Evolutionary conservation across 2,329 filamentous ascomycete genomes (phyloP), one percentile per base, ranked within the genome.

Genomic region (Calonectria montana): DNA sequence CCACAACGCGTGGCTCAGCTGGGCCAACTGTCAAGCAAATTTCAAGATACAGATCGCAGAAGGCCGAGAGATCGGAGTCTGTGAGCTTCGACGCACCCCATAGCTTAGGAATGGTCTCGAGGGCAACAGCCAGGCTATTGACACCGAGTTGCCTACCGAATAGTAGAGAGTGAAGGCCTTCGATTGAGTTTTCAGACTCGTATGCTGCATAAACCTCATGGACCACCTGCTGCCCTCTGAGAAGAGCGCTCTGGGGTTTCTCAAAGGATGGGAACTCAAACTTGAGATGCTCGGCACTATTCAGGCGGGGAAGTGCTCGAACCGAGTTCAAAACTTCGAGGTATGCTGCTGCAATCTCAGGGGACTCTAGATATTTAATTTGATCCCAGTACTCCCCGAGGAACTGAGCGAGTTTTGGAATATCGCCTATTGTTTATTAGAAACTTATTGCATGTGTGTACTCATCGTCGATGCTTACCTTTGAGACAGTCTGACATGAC

Each of bases 301-400:
- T 78, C 18, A 72, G 69, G 41, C 64, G 76, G 62, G 81, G 77
- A 27, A 84, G 77, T 31, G 77, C 78, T 72, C 83, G 81, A 4
- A 86, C 79, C 15, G 85, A 77, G 72, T 88, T 89, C 25, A 85
- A 76, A 1, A 87, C 83, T 72, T 88, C 86, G 2, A 88, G 78
- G 53, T 87, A 87, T 0, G 86, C 84, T 0, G 87, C 85, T 10
- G 83, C 78, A 8, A 88, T 80, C 37, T 88, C 86, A 0, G 86
- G 83, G 12, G 82, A 84, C 67, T 77, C 61, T 3, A 76, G 55
- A 12, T 74, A 79, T 6, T 76, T 66, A 5, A 75, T 70, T 27
- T 76, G 78, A 8, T 79, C 71, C 63, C 79, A 78, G 23, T 71
- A 77, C 31, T 79, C 69, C 7, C 74, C 66, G 4, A 86, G 76